Evolutionary conservation across 148 eudicot species (phyloP).

Genomic region (Fagopyrum esculentum): DNA sequence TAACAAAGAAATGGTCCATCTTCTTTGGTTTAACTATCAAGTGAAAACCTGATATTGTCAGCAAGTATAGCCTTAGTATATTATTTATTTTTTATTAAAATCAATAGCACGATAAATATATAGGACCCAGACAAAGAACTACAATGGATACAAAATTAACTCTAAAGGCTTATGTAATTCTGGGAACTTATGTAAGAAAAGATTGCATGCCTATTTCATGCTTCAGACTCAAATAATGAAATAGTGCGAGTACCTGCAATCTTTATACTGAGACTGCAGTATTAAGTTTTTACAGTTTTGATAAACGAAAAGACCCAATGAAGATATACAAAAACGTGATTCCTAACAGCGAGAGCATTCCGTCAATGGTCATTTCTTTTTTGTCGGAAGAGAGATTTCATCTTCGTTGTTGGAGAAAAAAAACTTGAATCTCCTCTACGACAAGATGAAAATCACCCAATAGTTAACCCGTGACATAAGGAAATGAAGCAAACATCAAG

Average conservation of each 20-base stretch:
- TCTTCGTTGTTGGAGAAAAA: neutral
- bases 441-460: neutral
- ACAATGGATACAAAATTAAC: neutral
- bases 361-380: neutral
- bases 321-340: neutral
- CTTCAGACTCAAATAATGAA: neutral
- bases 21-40: slow-evolving; percentile 18
- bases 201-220: neutral
- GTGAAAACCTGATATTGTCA: slow-evolving; percentile 23
- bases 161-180: neutral
- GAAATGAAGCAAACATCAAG: too few species aligned
- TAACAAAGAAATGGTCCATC: slow-evolving; percentile 23
- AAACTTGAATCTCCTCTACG: neutral
- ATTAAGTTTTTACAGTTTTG: too few species aligned
- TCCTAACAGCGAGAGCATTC: neutral
- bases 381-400: neutral
- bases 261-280: neutral
- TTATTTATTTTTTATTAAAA: neutral
- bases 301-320: neutral
- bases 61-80: neutral
- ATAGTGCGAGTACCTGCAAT: neutral
- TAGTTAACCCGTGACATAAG: too few species aligned
- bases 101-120: neutral
- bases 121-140: neutral
- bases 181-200: neutral